Percentiles rank a stretch among this genome's conserved stretches.
Conservation (phyloP, 75 land plant genomes). For the Adiantum capillusveneris region DNA sequence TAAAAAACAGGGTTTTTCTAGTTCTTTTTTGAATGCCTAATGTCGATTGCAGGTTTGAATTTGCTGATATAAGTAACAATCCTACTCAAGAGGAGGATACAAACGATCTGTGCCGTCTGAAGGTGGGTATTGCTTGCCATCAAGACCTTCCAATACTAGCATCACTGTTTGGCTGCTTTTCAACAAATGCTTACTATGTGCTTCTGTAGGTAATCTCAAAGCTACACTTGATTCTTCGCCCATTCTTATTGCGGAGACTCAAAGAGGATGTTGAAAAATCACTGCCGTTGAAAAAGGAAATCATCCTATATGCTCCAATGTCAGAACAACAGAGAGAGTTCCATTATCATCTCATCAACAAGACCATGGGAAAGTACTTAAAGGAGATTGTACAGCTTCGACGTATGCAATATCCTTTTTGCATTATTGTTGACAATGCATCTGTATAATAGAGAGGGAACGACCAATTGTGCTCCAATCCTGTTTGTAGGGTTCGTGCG, state of each 20-base stretch:
- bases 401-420: slow-evolving; percentile 6
- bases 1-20: no score
- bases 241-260: slow-evolving; percentile 76
- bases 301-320: slow-evolving; percentile 83
- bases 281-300: slow-evolving; percentile 84
- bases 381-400: slow-evolving; percentile 20
- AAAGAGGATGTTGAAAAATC: slow-evolving; percentile 78
- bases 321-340: slow-evolving; percentile 61
- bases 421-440: background rate
- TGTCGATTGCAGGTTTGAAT: slow-evolving; percentile 55
- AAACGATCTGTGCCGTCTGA: slow-evolving; percentile 56
- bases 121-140: slow-evolving; percentile 26
- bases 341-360: slow-evolving; percentile 57
- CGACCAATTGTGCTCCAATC: background rate
- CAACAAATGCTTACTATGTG: no score
- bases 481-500: slow-evolving; percentile 24
- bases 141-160: background rate
- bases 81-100: slow-evolving; percentile 36
- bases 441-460: background rate
- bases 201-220: slow-evolving; percentile 73
- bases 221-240: slow-evolving; percentile 70
- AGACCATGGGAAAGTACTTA: slow-evolving; percentile 54
- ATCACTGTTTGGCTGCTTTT: background rate
- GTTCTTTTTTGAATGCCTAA: no score
- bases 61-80: slow-evolving; percentile 42